Evolutionary conservation across 148 eudicot genomes (phyloP), one percentile per base, ranked within the genome.

Genomic region (Beta vulgaris): DNA sequence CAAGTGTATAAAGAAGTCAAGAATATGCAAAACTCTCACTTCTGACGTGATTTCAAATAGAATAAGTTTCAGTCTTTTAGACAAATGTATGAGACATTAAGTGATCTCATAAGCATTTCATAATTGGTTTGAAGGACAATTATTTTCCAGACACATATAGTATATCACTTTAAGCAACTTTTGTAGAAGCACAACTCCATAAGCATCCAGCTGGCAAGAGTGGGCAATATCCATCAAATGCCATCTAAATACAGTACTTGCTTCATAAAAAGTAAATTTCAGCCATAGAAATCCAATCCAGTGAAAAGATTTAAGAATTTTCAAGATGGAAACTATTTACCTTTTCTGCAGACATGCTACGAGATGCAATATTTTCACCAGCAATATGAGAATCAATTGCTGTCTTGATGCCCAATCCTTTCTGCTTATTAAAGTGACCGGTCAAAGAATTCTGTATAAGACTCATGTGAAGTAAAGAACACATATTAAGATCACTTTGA

Each of bases 311-410:
- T 14, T 15, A 35, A 23, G 6, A 19, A 13, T n/a, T 70, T 62
- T 46, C 18, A 39, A 59, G n/a, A 55, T 19, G 23, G n/a, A 26
- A 69, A 48, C 32, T 16, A 36, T 44, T 60, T 83, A 86, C 91
- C 85, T 82, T 81, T 54, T 73, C 78, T 16, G 64, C 12, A 12
- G 80, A 73, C 61, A 78, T 80, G 80, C 79, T 62, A 37, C 62
- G 69, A 69, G 75, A 69, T 34, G 78, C 71, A 48, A 73, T 54
- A 73, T 73, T 69, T 80, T 76, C 79, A 70, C 76, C 69, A 77
- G 68, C 70, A 40, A 69, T 43, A 42, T 80, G 78, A 67, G 75
- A 71, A 42, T 76, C 72, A 48, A 77, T 51, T 79, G 63, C 69
- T 64, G 70, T 74, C 60, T 80, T 82, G 73, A 72, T 48, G 44